Conservation (phyloP, 1,284 basidiomycete species). For the Trichosporon sp. region DNA sequence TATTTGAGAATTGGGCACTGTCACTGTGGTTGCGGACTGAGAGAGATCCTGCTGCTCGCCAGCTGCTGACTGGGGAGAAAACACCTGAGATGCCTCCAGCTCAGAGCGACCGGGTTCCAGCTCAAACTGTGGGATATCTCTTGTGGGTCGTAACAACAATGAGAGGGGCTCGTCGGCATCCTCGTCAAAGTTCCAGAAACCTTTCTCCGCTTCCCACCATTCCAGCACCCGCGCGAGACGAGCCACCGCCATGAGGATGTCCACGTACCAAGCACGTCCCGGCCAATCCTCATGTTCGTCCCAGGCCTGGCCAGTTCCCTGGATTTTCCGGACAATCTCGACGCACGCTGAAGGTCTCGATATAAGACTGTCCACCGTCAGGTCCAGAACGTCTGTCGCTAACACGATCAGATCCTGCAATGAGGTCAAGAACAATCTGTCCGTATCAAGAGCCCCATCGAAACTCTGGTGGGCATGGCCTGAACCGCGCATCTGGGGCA, state of each 20-base stretch:
- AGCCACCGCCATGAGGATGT: constrained; percentile 92
- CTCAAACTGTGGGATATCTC: constrained; percentile 27
- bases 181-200: constrained; percentile 99
- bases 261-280: constrained; percentile 96
- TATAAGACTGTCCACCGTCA: constrained; percentile 78
- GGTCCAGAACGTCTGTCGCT: constrained; percentile 91
- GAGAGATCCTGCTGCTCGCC: not conserved
- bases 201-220: constrained; percentile 99
- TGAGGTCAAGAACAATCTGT: constrained; percentile 64
- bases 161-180: constrained; percentile 78
- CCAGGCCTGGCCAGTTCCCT: constrained; percentile 88
- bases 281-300: constrained; percentile 98
- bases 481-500: constrained; percentile 63
- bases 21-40: constrained; percentile 8
- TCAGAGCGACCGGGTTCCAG: constrained; percentile 5
- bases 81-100: not conserved
- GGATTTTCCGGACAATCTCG: constrained; percentile 80
- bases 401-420: constrained; percentile 89
- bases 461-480: constrained; percentile 16
- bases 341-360: constrained; percentile 79
- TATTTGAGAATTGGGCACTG: not conserved
- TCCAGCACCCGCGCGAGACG: constrained; percentile 93
- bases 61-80: not conserved
- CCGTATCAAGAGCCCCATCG: constrained; percentile 25
- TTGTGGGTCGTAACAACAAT: constrained; percentile 76